Conservation (phyloP, 2,329 filamentous ascomycete species). For the Pseudogymnoascus sp. region DNA sequence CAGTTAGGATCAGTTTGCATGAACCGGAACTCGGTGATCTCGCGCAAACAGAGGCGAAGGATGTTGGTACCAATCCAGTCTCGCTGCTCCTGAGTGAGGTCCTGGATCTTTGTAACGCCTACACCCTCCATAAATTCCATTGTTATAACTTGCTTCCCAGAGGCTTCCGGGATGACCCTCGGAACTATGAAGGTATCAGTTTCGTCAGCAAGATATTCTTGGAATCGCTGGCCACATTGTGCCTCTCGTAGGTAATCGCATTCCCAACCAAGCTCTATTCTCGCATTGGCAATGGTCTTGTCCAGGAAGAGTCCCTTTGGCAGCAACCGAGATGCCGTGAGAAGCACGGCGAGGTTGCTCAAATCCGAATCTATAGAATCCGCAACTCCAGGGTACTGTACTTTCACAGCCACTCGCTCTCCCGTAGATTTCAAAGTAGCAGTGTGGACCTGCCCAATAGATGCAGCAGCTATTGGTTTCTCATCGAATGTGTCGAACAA, state of each 20-base stretch:
- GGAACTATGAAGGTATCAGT: constrained; percentile 70
- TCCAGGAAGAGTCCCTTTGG: constrained; percentile 90
- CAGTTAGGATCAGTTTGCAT: constrained; percentile 99
- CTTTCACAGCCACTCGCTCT: constrained; percentile 80
- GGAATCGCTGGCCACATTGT: constrained; percentile 68
- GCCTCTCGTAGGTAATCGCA: constrained; percentile 92
- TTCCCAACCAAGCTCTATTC: constrained; percentile 89
- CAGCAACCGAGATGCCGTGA: constrained; percentile 81
- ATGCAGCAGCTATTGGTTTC: constrained; percentile 85
- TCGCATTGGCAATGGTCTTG: constrained; percentile 93
- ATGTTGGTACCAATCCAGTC: constrained; percentile 97
- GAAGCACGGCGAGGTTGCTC: constrained; percentile 82
- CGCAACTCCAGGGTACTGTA: constrained; percentile 94
- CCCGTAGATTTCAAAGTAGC: constrained; percentile 70
- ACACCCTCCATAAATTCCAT: constrained; percentile 86
- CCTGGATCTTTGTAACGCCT: constrained; percentile 71
- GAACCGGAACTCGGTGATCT: constrained; percentile 89
- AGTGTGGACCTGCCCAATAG: constrained; percentile 91
- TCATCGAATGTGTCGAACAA: constrained; percentile 82
- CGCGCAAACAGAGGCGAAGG: constrained; percentile 80
- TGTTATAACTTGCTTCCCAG: constrained; percentile 77
- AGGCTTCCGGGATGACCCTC: constrained; percentile 67
- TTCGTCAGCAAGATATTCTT: constrained; percentile 66
- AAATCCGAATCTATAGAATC: constrained; percentile 95
- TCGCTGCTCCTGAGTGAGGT: constrained; percentile 71